These are phyloP conservation scores for Saccharomycopsis hybrid DNA, from an alignment of 1,139 yeast genomes.

Conservation along the genomic window DNA sequence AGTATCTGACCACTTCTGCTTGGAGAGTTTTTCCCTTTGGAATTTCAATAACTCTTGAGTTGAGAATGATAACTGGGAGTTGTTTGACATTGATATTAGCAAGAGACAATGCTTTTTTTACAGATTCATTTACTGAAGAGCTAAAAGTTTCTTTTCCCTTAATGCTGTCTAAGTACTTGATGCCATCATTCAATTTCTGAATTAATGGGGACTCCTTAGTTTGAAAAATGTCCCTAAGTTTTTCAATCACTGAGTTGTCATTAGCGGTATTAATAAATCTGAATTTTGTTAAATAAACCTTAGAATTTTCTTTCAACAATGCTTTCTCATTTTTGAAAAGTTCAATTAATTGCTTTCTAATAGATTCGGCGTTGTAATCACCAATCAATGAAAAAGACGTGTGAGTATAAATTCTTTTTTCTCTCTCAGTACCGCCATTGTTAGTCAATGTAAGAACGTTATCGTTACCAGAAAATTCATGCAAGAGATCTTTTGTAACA, in stretches of 20 bases:
- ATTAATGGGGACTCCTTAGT: too few species aligned
- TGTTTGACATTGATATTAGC: not conserved
- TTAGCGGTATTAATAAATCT: slow-evolving; percentile 29
- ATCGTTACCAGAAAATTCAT: slow-evolving; percentile 16
- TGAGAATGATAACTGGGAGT: slow-evolving; percentile 37
- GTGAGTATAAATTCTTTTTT: not conserved
- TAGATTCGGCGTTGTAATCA: slow-evolving; percentile 35
- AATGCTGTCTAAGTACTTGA: not conserved
- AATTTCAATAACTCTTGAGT: slow-evolving; percentile 23
- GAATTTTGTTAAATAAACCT: slow-evolving; percentile 9
- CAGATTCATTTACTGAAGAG: not conserved
- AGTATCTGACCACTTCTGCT: not conserved
- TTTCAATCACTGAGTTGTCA: slow-evolving; percentile 23
- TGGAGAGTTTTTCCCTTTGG: slow-evolving; percentile 27
- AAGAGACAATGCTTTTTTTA: not conserved
- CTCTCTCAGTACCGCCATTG: slow-evolving; percentile 23
- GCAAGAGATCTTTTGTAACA: slow-evolving; percentile 31
- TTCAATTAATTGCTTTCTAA: slow-evolving; percentile 39
- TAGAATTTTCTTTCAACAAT: slow-evolving; percentile 14
- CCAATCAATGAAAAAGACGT: slow-evolving; percentile 54
- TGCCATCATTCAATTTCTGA: not conserved
- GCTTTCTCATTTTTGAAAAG: slow-evolving; percentile 28
- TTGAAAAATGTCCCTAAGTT: slow-evolving; percentile 22
- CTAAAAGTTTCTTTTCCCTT: not conserved
- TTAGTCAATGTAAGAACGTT: slow-evolving; percentile 21